phyloP scores from a whole-genome alignment of 139 green algal genomes.

The Eudorina sp. region DNA sequence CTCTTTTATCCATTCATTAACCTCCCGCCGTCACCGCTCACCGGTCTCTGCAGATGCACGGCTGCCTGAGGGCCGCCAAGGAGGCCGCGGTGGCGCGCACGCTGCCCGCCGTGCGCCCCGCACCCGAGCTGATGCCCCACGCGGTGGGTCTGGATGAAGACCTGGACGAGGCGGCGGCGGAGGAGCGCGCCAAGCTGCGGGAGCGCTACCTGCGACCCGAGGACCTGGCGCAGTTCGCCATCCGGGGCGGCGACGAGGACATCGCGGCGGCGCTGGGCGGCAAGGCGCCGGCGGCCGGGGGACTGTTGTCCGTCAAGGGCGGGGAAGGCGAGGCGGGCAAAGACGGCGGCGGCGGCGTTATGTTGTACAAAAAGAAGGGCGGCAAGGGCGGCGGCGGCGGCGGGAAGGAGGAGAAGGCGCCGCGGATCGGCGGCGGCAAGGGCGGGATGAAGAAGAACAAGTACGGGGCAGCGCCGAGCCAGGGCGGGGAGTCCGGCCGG shows the following conservation, averaged over 20 bases:
- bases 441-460: constrained; percentile 38
- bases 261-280: constrained; percentile 72
- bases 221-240: constrained; percentile 80
- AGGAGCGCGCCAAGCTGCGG: constrained; percentile 45
- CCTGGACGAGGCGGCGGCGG: constrained; percentile 84
- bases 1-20: too few species aligned
- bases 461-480: constrained; percentile 11
- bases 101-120: constrained; percentile 65
- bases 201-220: constrained; percentile 72
- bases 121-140: constrained; percentile 63
- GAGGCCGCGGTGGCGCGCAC: constrained; percentile 77
- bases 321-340: neutral
- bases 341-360: neutral
- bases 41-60: constrained; percentile 75
- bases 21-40: too few species aligned
- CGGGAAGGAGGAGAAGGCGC: neutral
- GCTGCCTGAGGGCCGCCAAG: constrained; percentile 74
- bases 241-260: constrained; percentile 69
- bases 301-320: constrained; percentile 53
- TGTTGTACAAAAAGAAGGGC: constrained; percentile 63
- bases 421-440: constrained; percentile 23
- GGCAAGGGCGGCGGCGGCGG: constrained; percentile 37
- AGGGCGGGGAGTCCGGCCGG: neutral
- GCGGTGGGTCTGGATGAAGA: constrained; percentile 81
- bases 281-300: constrained; percentile 48